A percentile compares a stretch with the other conserved stretches of the same genome.
Evolutionary conservation across 768 basidiomycete genomes (phyloP).

Genomic region (Kwoniella mangroviensis): DNA sequence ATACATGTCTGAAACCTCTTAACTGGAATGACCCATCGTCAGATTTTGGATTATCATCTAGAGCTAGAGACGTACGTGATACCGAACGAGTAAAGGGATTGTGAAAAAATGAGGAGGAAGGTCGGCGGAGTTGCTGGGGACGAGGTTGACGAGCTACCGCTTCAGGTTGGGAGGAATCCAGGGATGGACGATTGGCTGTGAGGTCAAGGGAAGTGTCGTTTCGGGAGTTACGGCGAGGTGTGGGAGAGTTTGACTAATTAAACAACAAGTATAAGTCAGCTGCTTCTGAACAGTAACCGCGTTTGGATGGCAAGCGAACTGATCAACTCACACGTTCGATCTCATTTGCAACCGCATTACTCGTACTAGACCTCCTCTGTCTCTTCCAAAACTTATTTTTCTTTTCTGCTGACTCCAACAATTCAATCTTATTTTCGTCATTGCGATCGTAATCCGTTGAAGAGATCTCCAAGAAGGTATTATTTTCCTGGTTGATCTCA

Average conservation of each 20-base stretch:
- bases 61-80: conserved; percentile 38
- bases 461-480: neutral
- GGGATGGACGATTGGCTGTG: neutral
- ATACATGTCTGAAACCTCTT: conserved; percentile 47
- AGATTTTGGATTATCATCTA: conserved; percentile 20
- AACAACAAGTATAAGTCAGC: too few species aligned
- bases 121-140: conserved; percentile 34
- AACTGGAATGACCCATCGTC: conserved; percentile 50
- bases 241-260: conserved; percentile 32
- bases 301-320: too few species aligned
- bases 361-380: conserved; percentile 25
- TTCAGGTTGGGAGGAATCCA: conserved; percentile 9
- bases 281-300: too few species aligned
- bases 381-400: conserved; percentile 38
- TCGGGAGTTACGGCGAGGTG: conserved; percentile 26
- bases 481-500: neutral
- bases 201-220: conserved; percentile 7
- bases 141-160: conserved; percentile 11
- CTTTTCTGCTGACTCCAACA: conserved; percentile 36
- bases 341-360: conserved; percentile 18
- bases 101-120: conserved; percentile 40
- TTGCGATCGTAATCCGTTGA: neutral
- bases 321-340: conserved; percentile 27
- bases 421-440: conserved; percentile 27
- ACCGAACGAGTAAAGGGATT: conserved; percentile 39